A percentile compares a stretch with the other conserved stretches of the same genome.
These are phyloP conservation scores for Talaromyces sp. DNA, from an alignment of 2,329 filamentous ascomycete genomes.

Conservation along the genomic window DNA sequence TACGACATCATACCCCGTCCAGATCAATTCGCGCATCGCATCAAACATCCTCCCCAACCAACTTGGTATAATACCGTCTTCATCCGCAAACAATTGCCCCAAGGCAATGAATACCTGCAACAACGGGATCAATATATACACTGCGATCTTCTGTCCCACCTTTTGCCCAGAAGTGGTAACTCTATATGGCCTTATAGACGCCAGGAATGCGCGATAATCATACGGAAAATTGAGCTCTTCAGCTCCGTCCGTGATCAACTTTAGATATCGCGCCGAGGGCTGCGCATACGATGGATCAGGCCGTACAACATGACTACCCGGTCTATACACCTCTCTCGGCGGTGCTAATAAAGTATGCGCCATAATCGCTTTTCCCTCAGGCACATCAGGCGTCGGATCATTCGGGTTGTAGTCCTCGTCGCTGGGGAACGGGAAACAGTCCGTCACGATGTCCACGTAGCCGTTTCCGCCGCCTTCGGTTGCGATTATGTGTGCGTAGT, in stretches of 20 bases:
- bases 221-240: conserved; percentile 73
- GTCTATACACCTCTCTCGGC: conserved; percentile 22
- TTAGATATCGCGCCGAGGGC: conserved; percentile 77
- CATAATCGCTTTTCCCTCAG: conserved; percentile 64
- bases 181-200: conserved; percentile 64
- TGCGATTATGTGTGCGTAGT: conserved; percentile 81
- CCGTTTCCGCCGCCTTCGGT: conserved; percentile 83
- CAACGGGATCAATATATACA: conserved; percentile 56
- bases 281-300: conserved; percentile 71
- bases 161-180: conserved; percentile 64
- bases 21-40: conserved; percentile 55
- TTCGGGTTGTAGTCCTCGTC: conserved; percentile 43
- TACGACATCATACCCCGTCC: conserved; percentile 61
- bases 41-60: conserved; percentile 60
- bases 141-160: conserved; percentile 62
- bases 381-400: conserved; percentile 60
- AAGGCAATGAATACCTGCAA: conserved; percentile 53
- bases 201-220: conserved; percentile 72
- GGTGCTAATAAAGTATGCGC: conserved; percentile 82
- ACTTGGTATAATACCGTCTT: conserved; percentile 62
- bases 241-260: conserved; percentile 73
- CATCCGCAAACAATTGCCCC: conserved; percentile 51
- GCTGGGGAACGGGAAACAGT: conserved; percentile 65
- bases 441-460: conserved; percentile 80
- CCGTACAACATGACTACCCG: conserved; percentile 48